phyloP scores from a whole-genome alignment of 176 grass and related monocot species.

The Zoysia japonica region DNA sequence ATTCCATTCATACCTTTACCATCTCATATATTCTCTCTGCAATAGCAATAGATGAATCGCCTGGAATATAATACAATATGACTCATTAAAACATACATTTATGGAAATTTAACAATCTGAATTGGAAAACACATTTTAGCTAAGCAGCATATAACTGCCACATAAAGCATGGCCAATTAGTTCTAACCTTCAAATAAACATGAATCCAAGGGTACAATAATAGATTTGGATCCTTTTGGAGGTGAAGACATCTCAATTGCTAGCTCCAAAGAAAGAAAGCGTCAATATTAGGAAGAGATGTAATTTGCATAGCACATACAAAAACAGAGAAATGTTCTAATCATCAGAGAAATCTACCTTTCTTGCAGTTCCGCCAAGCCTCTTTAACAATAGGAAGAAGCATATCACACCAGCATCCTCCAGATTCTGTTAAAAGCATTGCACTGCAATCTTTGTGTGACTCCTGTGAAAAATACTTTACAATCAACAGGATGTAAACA shows the following conservation, averaged over 20 bases:
- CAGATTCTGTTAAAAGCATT: conserved; percentile 69
- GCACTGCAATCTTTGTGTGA: conserved; percentile 64
- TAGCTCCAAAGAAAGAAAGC: conserved; percentile 53
- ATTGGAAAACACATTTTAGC: neutral
- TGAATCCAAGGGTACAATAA: conserved; percentile 55
- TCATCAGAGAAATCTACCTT: conserved; percentile 58
- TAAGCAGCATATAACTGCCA: neutral
- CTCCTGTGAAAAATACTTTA: conserved; percentile 52
- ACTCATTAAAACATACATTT: conserved; percentile 20
- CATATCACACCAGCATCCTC: conserved; percentile 87
- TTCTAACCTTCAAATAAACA: conserved; percentile 67
- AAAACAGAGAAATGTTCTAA: conserved; percentile 1
- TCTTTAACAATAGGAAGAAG: conserved; percentile 79
- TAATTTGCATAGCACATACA: conserved; percentile 13
- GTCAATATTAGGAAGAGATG: conserved; percentile 31
- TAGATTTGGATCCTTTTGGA: conserved; percentile 83
- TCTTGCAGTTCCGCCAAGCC: conserved; percentile 88
- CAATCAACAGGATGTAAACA: conserved; percentile 31
- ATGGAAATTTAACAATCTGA: neutral
- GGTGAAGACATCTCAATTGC: conserved; percentile 92
- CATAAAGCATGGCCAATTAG: conserved; percentile 1
- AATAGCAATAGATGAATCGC: conserved; percentile 73
- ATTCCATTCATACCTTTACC: conserved; percentile 72
- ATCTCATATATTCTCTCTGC: conserved; percentile 79
- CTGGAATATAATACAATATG: conserved; percentile 51